phyloP scores from a whole-genome alignment of 768 basidiomycete genomes.

The Suillus bovinus region DNA sequence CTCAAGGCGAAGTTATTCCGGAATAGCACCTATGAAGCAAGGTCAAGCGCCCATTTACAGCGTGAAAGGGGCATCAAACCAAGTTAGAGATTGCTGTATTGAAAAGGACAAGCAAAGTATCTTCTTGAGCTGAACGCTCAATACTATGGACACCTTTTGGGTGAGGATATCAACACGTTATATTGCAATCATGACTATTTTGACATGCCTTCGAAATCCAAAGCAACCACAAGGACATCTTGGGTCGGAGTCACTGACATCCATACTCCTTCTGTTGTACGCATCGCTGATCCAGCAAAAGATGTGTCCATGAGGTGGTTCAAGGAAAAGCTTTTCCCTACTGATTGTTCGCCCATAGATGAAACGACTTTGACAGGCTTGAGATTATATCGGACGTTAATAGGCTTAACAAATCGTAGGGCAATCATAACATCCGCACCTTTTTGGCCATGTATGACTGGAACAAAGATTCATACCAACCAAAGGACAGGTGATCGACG shows the following conservation, averaged over 20 bases:
- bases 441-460: conserved; percentile 61
- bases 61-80: conserved; percentile 30
- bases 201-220: conserved; percentile 60
- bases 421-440: conserved; percentile 27
- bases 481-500: conserved; percentile 54
- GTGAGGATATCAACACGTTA: not conserved
- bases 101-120: conserved; percentile 61
- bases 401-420: not conserved
- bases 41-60: not conserved
- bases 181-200: conserved; percentile 4
- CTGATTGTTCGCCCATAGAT: conserved; percentile 70
- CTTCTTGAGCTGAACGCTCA: conserved; percentile 63
- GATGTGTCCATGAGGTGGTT: conserved; percentile 66
- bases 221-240: conserved; percentile 52
- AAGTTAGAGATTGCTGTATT: conserved; percentile 67
- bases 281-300: conserved; percentile 65
- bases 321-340: conserved; percentile 59
- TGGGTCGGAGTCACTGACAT: conserved; percentile 65
- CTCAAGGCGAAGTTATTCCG: conserved; percentile 67
- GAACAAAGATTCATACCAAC: conserved; percentile 67
- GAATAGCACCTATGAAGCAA: conserved; percentile 51
- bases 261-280: conserved; percentile 68
- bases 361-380: conserved; percentile 66
- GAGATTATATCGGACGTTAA: not conserved
- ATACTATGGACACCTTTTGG: conserved; percentile 57